Percentiles rank a stretch among this genome's conserved stretches.
Evolutionary conservation across 1,284 basidiomycete species (phyloP).

Genomic region (Entoloma clypeatum): DNA sequence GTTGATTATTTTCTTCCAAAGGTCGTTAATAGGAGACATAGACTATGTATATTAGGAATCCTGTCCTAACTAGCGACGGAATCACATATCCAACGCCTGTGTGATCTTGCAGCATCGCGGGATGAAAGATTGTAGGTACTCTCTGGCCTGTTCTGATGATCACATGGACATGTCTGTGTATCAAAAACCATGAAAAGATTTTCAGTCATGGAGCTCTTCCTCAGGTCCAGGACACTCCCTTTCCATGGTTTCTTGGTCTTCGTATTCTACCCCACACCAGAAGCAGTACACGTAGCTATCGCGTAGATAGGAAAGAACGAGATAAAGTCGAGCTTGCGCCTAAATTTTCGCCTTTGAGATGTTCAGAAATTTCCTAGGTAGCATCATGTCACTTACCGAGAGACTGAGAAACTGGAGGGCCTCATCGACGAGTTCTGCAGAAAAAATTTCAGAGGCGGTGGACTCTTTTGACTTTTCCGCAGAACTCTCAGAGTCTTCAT

Average conservation of each 20-base stretch:
- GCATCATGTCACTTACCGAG: too few species aligned
- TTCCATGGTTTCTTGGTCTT: constrained; percentile 55
- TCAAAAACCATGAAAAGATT: constrained; percentile 2
- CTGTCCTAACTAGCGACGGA: too few species aligned
- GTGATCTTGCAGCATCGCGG: too few species aligned
- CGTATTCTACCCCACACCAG: constrained; percentile 82
- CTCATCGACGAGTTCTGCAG: constrained; percentile 59
- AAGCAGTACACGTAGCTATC: constrained; percentile 74
- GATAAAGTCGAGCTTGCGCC: constrained; percentile 64
- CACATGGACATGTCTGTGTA: constrained; percentile 3
- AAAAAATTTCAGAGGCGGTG: constrained; percentile 35
- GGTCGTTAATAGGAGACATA: too few species aligned
- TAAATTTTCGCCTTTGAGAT: too few species aligned
- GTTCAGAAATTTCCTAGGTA: too few species aligned
- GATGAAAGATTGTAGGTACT: too few species aligned
- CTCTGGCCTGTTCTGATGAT: too few species aligned
- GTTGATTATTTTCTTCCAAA: too few species aligned
- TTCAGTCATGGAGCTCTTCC: constrained; percentile 77
- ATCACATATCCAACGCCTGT: too few species aligned
- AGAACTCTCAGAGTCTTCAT: too few species aligned
- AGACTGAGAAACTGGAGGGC: constrained; percentile 63
- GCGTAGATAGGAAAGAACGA: constrained; percentile 73
- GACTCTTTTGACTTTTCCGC: constrained; percentile 26
- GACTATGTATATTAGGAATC: too few species aligned
- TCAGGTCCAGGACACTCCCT: constrained; percentile 69